Conservation (phyloP, 371 early-diverging fungal genomes). For the Quaeritorhiza haematococci region DNA sequence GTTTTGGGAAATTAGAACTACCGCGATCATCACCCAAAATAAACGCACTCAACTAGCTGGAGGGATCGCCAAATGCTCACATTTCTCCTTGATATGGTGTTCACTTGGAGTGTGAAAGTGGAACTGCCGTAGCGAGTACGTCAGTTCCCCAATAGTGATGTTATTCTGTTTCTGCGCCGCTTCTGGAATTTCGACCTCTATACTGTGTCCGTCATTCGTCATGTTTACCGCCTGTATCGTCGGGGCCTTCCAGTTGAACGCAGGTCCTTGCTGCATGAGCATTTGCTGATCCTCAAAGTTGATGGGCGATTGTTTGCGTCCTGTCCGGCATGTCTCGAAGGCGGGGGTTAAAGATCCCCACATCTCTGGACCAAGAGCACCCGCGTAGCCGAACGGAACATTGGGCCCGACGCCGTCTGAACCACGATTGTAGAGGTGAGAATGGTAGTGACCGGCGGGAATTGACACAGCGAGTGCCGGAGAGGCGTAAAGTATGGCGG, state of each 20-base stretch:
- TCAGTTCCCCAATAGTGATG: neutral
- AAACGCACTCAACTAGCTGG: neutral
- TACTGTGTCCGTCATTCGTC: slow-evolving; percentile 35
- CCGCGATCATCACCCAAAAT: neutral
- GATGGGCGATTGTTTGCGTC: slow-evolving; percentile 13
- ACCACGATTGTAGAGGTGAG: too few species aligned
- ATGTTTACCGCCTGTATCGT: slow-evolving; percentile 44
- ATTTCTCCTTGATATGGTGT: slow-evolving; percentile 31
- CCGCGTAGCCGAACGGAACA: too few species aligned
- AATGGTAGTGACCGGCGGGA: too few species aligned
- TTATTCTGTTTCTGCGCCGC: neutral
- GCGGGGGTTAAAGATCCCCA: too few species aligned
- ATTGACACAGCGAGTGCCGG: too few species aligned
- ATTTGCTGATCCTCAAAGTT: slow-evolving; percentile 1
- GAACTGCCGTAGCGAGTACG: slow-evolving; percentile 28
- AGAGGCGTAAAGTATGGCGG: too few species aligned
- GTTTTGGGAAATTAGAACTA: neutral
- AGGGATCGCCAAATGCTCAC: too few species aligned
- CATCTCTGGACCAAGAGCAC: too few species aligned
- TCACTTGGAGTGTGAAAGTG: slow-evolving; percentile 51
- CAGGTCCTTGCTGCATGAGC: neutral
- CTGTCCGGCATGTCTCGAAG: slow-evolving; percentile 34
- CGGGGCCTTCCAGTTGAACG: slow-evolving; percentile 47
- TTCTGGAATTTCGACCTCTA: slow-evolving; percentile 35
- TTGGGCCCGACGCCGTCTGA: too few species aligned